A percentile compares a stretch with the other conserved stretches of the same genome.
These are phyloP conservation scores for Hemisphaericaspora subhashii DNA, from an alignment of 1,139 yeast species.

Conservation along the genomic window DNA sequence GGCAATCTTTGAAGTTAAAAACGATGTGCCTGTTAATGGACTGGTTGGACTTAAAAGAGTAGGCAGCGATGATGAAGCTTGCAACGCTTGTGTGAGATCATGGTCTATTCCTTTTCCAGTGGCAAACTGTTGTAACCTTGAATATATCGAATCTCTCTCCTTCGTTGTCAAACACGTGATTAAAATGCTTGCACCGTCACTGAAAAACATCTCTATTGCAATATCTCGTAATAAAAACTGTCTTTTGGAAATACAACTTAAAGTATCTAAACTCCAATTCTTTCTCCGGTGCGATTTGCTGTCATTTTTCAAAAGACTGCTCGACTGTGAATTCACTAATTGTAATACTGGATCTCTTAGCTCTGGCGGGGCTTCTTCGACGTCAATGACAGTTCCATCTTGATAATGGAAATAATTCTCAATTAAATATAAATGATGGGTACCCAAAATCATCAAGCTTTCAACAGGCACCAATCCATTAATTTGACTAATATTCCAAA, in stretches of 20 bases:
- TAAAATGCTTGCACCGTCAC: conserved; percentile 66
- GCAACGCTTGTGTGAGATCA: conserved; percentile 54
- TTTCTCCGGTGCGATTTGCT: conserved; percentile 44
- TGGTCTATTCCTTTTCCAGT: conserved; percentile 49
- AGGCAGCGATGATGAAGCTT: conserved; percentile 43
- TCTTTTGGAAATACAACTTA: conserved; percentile 67
- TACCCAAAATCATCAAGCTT: conserved; percentile 70
- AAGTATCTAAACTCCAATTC: conserved; percentile 55
- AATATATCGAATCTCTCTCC: conserved; percentile 57
- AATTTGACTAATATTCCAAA: conserved; percentile 77
- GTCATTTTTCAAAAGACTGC: conserved; percentile 19
- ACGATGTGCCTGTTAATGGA: conserved; percentile 16
- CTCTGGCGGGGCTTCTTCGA: conserved; percentile 60
- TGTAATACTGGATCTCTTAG: conserved; percentile 68
- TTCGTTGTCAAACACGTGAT: conserved; percentile 54
- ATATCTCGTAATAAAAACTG: conserved; percentile 76
- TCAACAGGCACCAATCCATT: conserved; percentile 73
- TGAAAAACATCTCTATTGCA: conserved; percentile 74
- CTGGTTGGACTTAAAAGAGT: conserved; percentile 2
- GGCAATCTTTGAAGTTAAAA: conserved; percentile 33
- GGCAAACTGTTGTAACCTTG: conserved; percentile 46
- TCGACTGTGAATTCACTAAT: conserved; percentile 46
- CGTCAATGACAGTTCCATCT: conserved; percentile 64
- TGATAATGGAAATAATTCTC: conserved; percentile 64
- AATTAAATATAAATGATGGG: conserved; percentile 61